Evolutionary conservation across 805 yeast species (phyloP).

Genomic region (Ogataea nonfermentans): DNA sequence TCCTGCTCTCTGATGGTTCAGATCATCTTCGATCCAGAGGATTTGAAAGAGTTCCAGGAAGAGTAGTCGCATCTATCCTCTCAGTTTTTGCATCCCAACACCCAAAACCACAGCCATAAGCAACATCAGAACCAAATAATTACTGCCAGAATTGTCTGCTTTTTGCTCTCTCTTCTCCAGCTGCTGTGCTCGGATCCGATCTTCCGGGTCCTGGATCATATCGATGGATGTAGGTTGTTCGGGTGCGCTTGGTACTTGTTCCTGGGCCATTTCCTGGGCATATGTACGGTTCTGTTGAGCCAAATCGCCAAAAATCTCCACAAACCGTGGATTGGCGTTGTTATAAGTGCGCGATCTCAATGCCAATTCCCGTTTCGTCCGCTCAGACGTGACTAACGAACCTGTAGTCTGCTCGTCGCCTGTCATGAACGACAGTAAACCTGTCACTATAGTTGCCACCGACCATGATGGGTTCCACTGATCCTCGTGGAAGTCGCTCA

Average conservation of each 20-base stretch:
- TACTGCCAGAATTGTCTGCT: constrained; percentile 1
- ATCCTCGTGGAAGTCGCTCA: constrained; percentile 94
- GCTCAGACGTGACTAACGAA: constrained; percentile 62
- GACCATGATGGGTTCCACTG: constrained; percentile 98
- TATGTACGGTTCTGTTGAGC: constrained; percentile 39
- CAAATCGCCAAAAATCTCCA: constrained; percentile 65
- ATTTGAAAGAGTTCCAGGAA: constrained; percentile 45
- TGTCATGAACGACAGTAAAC: constrained; percentile 89
- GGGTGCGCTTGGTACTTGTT: constrained; percentile 13
- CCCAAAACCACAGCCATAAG: constrained; percentile 20
- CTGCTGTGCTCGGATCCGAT: constrained; percentile 52
- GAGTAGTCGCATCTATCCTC: constrained; percentile 9
- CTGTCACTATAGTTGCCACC: constrained; percentile 83
- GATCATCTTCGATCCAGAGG: constrained; percentile 78
- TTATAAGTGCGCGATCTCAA: constrained; percentile 60
- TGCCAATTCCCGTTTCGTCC: constrained; percentile 57
- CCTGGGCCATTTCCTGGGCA: constrained; percentile 5
- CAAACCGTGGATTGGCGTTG: constrained; percentile 54
- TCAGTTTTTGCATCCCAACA: constrained; percentile 13
- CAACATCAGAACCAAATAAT: constrained; percentile 8
- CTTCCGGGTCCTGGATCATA: constrained; percentile 62
- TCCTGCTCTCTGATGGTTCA: constrained; percentile 91
- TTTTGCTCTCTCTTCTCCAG: constrained; percentile 8
- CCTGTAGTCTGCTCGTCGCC: constrained; percentile 85
- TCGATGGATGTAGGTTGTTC: constrained; percentile 34